phyloP scores from a whole-genome alignment of 306 rosid genomes.

The Calophaca sinica region DNA sequence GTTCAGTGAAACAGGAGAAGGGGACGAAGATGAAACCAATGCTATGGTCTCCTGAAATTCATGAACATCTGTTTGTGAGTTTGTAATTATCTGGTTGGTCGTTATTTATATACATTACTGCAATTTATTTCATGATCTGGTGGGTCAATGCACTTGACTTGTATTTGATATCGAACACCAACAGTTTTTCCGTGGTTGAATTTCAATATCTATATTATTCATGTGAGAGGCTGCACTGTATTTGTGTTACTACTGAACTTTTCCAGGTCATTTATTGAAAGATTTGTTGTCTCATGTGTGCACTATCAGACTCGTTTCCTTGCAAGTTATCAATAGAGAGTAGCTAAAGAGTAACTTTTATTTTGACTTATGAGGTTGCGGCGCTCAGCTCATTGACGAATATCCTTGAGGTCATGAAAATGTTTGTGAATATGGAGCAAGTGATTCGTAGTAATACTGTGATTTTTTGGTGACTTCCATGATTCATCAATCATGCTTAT shows the following conservation, averaged over 20 bases:
- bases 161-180: constrained; percentile 21
- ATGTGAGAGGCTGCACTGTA: constrained; percentile 34
- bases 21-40: constrained; percentile 69
- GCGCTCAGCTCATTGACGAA: not conserved
- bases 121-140: constrained; percentile 23
- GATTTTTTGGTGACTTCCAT: not conserved
- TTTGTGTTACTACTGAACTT: constrained; percentile 26
- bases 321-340: not conserved
- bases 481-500: too few species aligned
- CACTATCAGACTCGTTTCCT: not conserved
- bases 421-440: not conserved
- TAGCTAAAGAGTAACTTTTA: not conserved
- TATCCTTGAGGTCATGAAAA: not conserved
- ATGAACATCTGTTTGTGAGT: constrained; percentile 1
- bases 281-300: constrained; percentile 25
- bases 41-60: constrained; percentile 61
- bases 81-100: constrained; percentile 45
- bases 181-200: constrained; percentile 38
- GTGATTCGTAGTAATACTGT: not conserved
- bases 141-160: constrained; percentile 16
- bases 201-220: constrained; percentile 1
- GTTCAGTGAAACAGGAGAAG: constrained; percentile 85
- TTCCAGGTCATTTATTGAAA: not conserved
- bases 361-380: not conserved
- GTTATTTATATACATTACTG: constrained; percentile 24